Evolutionary conservation across 352 stramenopile genomes (phyloP).

Genomic region (Phytophthora chlamydospora): DNA sequence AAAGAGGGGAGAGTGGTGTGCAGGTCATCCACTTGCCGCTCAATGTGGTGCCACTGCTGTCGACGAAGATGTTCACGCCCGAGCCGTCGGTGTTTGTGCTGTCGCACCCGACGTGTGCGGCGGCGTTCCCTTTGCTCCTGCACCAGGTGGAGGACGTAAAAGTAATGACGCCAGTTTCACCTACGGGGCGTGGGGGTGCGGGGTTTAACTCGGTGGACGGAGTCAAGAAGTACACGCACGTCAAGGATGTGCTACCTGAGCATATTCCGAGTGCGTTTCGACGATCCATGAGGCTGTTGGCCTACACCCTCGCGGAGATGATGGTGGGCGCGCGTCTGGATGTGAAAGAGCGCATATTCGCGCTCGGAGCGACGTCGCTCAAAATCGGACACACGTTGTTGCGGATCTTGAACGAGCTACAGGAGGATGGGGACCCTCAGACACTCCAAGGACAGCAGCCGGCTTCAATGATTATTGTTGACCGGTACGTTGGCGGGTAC

Average conservation of each 20-base stretch:
- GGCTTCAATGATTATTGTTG: constrained; percentile 68
- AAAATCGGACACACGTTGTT: constrained; percentile 84
- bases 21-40: constrained; percentile 64
- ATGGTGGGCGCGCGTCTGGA: constrained; percentile 55
- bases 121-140: constrained; percentile 74
- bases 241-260: constrained; percentile 69
- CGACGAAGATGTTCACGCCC: constrained; percentile 35
- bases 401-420: constrained; percentile 60
- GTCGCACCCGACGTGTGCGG: constrained; percentile 64
- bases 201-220: constrained; percentile 9
- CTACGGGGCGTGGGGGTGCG: constrained; percentile 10
- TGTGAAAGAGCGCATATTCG: constrained; percentile 74
- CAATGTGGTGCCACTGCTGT: constrained; percentile 60
- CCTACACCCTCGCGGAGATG: constrained; percentile 67
- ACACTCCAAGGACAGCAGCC: constrained; percentile 46
- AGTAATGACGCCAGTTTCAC: constrained; percentile 6
- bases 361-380: constrained; percentile 69
- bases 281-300: constrained; percentile 67
- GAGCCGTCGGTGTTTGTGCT: constrained; percentile 81
- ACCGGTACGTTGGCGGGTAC: constrained; percentile 48
- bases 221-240: constrained; percentile 49
- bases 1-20: constrained; percentile 26
- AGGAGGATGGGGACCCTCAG: constrained; percentile 51
- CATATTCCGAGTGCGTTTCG: constrained; percentile 71
- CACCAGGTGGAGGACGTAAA: constrained; percentile 45